Base-by-base conservation (phyloP, 1,284 basidiomycete species). In the Ceratobasidium sp. region DNA sequence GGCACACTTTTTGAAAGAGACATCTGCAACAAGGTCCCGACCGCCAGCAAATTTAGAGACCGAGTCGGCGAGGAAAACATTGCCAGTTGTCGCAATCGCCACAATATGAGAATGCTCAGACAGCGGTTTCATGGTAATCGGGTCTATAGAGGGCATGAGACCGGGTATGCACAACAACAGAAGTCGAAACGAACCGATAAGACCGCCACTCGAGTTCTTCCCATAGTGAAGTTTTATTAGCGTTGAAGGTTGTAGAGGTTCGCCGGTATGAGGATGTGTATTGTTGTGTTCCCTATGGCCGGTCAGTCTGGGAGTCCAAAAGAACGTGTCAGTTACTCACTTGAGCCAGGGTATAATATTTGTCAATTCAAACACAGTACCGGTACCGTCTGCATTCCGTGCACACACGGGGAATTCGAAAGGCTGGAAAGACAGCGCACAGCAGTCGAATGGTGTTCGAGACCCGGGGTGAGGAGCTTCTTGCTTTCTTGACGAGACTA, bases 261-360 rank as follows among this genome's bases (percentile, higher is more conserved):
- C 91, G 78, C 96, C 94, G 0, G 96, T 96, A 32, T 96, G 91
- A 0, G 98, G 98, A 81, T 97, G 91, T 66, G 88, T 88, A 80
- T 92, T 92, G 80, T 94, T 86, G 82, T 94, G 91, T 80, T 92
- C 90, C 82, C 91, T 93, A 76, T 57, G 46, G 51, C 65, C 59
- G 61, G 34, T 69, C 44, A 3, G 8, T 80, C 49, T 78, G 17
- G 62, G 66, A 71, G 32, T 9, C 37, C 37, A 40, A 9, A 9
- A 40, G 37, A 51, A 54, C 43, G 25, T 69, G 76, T 79, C 54
- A 77, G 64, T 64, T 15, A 88, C 91, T 80, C 81, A 93, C 95
- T 97, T 95, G 62, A 98, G 87, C 90, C 95, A 98, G 44, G 96
- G 95, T 51, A 97, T 92, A 80, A 98, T 95, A 82, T 95, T 96